Evolutionary conservation across 2,329 filamentous ascomycete genomes (phyloP).

Genomic region (Phoma sp.): DNA sequence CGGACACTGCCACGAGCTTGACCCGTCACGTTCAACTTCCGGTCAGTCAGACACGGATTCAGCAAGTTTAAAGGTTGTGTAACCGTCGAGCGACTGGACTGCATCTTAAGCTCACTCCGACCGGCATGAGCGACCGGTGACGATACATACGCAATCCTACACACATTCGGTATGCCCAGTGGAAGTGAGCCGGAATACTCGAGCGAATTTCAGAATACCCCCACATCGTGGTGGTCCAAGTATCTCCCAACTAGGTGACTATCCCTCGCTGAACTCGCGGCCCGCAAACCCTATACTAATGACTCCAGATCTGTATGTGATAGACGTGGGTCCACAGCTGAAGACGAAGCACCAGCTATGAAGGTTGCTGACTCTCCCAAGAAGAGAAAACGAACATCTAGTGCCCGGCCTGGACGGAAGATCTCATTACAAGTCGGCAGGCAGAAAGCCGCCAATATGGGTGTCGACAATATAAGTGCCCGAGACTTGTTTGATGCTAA

Average conservation of each 20-base stretch:
- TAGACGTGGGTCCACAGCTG: constrained; percentile 30
- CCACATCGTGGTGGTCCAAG: constrained; percentile 35
- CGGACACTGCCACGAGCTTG: too few relatives aligned
- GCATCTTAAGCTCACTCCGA: neutral
- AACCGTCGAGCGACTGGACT: constrained; percentile 7
- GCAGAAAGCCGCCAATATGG: constrained; percentile 13
- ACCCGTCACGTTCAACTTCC: neutral
- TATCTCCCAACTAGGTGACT: constrained; percentile 42
- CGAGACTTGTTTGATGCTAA: constrained; percentile 13
- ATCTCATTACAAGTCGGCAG: constrained; percentile 12
- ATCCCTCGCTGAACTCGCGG: neutral
- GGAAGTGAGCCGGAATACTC: constrained; percentile 35
- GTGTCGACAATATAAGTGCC: neutral
- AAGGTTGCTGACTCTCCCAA: constrained; percentile 40
- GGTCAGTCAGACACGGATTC: neutral
- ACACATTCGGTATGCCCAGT: constrained; percentile 39
- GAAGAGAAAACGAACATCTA: constrained; percentile 42
- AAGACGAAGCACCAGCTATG: constrained; percentile 34
- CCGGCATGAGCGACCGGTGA: constrained; percentile 35
- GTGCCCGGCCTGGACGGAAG: neutral
- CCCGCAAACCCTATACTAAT: constrained; percentile 9
- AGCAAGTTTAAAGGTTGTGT: constrained; percentile 7
- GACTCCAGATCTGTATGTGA: constrained; percentile 41
- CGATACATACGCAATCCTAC: constrained; percentile 18
- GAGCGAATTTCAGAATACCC: constrained; percentile 34